A percentile compares a stretch with the other conserved stretches of the same genome.
Conservation (phyloP, 1,284 basidiomycete genomes). For the Rugosomyces carneus region DNA sequence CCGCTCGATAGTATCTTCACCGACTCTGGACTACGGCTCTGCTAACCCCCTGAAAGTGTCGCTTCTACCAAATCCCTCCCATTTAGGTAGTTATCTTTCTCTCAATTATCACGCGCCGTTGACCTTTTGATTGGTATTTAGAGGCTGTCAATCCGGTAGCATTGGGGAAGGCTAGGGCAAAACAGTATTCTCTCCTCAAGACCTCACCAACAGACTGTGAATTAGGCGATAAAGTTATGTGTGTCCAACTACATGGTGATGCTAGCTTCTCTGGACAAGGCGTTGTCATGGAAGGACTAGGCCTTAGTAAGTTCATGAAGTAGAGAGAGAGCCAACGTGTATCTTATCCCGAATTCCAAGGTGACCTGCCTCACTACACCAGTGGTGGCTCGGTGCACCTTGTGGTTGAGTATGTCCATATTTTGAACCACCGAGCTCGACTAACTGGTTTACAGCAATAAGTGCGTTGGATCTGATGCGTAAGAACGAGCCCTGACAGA, state of each 20-base stretch:
- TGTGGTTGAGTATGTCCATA: slow-evolving; percentile 77
- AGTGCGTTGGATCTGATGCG: slow-evolving; percentile 27
- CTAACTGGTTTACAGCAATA: slow-evolving; percentile 37
- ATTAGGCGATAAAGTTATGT: slow-evolving; percentile 82
- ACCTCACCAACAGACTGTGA: slow-evolving; percentile 60
- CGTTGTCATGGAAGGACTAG: slow-evolving; percentile 82
- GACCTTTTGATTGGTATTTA: slow-evolving; percentile 19
- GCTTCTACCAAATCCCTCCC: slow-evolving; percentile 83
- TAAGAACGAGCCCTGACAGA: not conserved
- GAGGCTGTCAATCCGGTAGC: slow-evolving; percentile 86
- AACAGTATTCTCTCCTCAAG: slow-evolving; percentile 82
- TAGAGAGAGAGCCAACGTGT: not conserved
- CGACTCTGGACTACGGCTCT: slow-evolving; percentile 49
- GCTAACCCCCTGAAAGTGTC: slow-evolving; percentile 60
- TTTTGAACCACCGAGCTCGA: not conserved
- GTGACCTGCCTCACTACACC: slow-evolving; percentile 83
- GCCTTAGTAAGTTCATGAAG: slow-evolving; percentile 50
- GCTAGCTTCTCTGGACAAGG: slow-evolving; percentile 88
- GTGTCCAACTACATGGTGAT: slow-evolving; percentile 86
- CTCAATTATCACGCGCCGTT: not conserved
- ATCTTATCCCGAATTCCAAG: slow-evolving; percentile 27
- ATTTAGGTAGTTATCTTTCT: slow-evolving; percentile 50
- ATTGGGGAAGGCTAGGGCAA: slow-evolving; percentile 84
- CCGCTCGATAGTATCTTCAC: slow-evolving; percentile 48
- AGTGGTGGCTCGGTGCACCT: slow-evolving; percentile 85